Percentiles rank a stretch among this genome's conserved stretches.
These are phyloP conservation scores for Sphagnum magellanicum DNA, from an alignment of 228 moss, liverwort and hornwort genomes.

Conservation along the genomic window DNA sequence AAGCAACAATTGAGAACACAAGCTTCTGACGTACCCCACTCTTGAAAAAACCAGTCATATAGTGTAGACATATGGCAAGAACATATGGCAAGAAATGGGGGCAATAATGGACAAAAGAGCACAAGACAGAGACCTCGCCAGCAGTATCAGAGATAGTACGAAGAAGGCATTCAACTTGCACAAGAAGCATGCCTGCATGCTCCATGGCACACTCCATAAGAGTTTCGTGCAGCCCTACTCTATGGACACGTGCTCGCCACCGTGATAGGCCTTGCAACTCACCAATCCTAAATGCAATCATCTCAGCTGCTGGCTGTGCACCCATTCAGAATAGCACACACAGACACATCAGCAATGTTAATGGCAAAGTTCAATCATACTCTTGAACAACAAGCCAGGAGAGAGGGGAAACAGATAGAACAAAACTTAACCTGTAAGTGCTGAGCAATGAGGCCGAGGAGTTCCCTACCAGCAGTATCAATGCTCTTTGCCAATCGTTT, in stretches of 20 bases:
- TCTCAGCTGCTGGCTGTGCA: conserved; percentile 93
- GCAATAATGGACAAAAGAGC: neutral
- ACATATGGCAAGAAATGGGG: too few species aligned
- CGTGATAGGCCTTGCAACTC: conserved; percentile 83
- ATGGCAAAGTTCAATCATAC: neutral
- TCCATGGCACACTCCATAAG: conserved; percentile 75
- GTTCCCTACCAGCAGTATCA: conserved; percentile 78
- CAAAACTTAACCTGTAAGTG: conserved; percentile 65
- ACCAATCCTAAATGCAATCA: conserved; percentile 83
- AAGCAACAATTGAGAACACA: too few species aligned
- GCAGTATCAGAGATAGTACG: conserved; percentile 79
- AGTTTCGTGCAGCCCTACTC: conserved; percentile 71
- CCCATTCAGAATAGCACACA: neutral
- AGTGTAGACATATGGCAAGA: too few species aligned
- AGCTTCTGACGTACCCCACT: too few species aligned
- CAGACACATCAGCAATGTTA: neutral
- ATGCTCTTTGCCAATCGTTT: conserved; percentile 85
- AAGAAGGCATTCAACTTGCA: conserved; percentile 86
- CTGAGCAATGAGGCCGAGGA: conserved; percentile 77
- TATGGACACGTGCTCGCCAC: conserved; percentile 74
- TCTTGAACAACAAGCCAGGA: neutral
- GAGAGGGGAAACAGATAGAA: neutral
- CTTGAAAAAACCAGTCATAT: too few species aligned
- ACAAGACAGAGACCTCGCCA: conserved; percentile 48
- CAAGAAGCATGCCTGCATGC: conserved; percentile 85